A percentile compares a stretch with the other conserved stretches of the same genome.
These are phyloP conservation scores for Mesembryanthemum crystallinum DNA, from an alignment of 148 eudicot genomes.

Conservation along the genomic window DNA sequence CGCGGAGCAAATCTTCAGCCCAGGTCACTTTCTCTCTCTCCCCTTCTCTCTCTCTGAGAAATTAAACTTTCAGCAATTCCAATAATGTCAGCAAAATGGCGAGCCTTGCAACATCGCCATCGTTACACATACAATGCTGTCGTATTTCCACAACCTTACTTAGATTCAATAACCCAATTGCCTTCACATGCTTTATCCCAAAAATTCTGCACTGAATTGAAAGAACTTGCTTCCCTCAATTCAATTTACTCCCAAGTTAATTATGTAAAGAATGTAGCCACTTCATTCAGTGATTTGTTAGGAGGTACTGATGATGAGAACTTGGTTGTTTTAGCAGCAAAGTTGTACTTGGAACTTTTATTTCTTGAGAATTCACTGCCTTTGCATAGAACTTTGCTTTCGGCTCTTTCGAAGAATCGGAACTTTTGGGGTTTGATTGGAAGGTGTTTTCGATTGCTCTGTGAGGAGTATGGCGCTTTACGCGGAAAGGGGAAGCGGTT, in stretches of 20 bases:
- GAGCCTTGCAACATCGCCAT: conserved; percentile 96
- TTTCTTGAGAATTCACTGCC: conserved; percentile 82
- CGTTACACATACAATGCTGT: conserved; percentile 87
- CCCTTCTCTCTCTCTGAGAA: neutral
- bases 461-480: conserved; percentile 57
- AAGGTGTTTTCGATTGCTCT: conserved; percentile 51
- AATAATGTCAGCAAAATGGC: conserved; percentile 95
- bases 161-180: conserved; percentile 37
- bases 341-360: conserved; percentile 64
- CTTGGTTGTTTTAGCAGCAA: conserved; percentile 37
- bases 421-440: conserved; percentile 43
- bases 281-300: conserved; percentile 51
- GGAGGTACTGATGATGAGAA: conserved; percentile 27
- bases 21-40: conserved; percentile 14
- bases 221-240: conserved; percentile 48
- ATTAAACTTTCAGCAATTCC: neutral
- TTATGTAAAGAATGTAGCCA: conserved; percentile 57
- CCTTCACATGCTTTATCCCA: conserved; percentile 21
- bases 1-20: neutral
- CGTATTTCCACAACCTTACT: conserved; percentile 57
- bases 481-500: conserved; percentile 62
- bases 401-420: conserved; percentile 53
- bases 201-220: conserved; percentile 38
- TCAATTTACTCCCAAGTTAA: conserved; percentile 78
- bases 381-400: conserved; percentile 61